Evolutionary conservation across 192 early-diverging fungal species (phyloP).

Genomic region (Coemansia sp.): DNA sequence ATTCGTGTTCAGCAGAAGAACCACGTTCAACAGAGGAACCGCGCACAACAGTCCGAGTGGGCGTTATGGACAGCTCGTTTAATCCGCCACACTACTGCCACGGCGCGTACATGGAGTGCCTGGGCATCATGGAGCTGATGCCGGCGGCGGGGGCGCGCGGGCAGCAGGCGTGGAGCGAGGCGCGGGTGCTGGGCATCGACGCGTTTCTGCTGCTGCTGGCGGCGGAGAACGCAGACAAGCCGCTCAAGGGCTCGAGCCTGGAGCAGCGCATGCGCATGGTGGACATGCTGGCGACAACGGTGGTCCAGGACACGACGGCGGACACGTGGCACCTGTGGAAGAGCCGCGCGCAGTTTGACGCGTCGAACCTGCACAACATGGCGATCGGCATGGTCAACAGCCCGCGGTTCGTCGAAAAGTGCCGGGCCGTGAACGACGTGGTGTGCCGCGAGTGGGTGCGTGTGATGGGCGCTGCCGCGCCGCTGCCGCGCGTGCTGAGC

Average conservation of each 20-base stretch:
- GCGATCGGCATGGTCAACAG: slow-evolving; percentile 59
- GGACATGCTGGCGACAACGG: slow-evolving; percentile 53
- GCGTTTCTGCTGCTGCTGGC: slow-evolving; percentile 63
- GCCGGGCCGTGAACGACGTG: slow-evolving; percentile 15
- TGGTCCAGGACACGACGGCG: slow-evolving; percentile 30
- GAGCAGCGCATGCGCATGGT: slow-evolving; percentile 73
- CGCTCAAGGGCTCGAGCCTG: slow-evolving; percentile 51
- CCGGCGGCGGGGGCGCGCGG: slow-evolving; percentile 7
- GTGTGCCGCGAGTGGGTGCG: slow-evolving; percentile 16
- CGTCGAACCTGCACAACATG: slow-evolving; percentile 40
- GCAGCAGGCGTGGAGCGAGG: background rate
- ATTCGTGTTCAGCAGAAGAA: background rate
- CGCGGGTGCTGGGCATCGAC: slow-evolving; percentile 53
- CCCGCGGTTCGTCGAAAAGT: slow-evolving; percentile 72
- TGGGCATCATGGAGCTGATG: slow-evolving; percentile 24
- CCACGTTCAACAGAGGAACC: background rate
- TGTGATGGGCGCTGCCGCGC: background rate
- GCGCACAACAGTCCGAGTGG: slow-evolving; percentile 29
- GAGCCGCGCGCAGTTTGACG: slow-evolving; percentile 23
- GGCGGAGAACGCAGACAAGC: slow-evolving; percentile 70
- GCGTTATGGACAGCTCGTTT: slow-evolving; percentile 73
- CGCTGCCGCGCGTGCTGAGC: slow-evolving; percentile 20
- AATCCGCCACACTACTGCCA: slow-evolving; percentile 66
- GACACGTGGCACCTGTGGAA: slow-evolving; percentile 51
- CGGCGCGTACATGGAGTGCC: slow-evolving; percentile 40